Percentiles rank a stretch among this genome's conserved stretches.
phyloP scores from a whole-genome alignment of 2,329 filamentous ascomycete species.

The Rosellinia necatrix region DNA sequence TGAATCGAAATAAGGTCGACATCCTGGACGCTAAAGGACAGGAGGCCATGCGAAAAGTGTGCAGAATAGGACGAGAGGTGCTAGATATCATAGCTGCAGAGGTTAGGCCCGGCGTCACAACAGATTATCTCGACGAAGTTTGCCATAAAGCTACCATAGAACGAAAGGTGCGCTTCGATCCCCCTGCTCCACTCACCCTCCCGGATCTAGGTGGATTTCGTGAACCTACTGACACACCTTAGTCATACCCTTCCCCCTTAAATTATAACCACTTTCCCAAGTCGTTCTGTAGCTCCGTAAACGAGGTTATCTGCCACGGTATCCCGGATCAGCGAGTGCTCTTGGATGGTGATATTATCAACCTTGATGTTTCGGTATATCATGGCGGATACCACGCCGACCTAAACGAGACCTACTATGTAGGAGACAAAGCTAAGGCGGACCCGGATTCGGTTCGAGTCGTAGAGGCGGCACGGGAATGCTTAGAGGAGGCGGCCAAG shows the following conservation, averaged over 20 bases:
- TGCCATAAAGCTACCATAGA: conserved; percentile 95
- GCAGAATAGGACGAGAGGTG: conserved; percentile 84
- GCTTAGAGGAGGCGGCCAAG: conserved; percentile 86
- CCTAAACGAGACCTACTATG: conserved; percentile 98
- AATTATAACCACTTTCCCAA: conserved; percentile 98
- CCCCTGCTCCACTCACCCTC: neutral
- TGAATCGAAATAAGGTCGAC: conserved; percentile 79
- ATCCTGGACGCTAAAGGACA: conserved; percentile 80
- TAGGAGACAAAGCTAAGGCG: conserved; percentile 82
- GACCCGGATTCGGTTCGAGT: conserved; percentile 88
- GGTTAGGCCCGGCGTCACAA: conserved; percentile 87
- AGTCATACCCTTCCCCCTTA: conserved; percentile 93
- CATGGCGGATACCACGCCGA: conserved; percentile 95
- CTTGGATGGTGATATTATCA: conserved; percentile 92
- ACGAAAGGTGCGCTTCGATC: conserved; percentile 72
- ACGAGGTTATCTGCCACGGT: conserved; percentile 98
- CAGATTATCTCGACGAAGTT: conserved; percentile 91
- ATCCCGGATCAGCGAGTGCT: conserved; percentile 91
- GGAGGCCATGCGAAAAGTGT: conserved; percentile 92
- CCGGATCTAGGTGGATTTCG: neutral
- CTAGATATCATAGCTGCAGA: conserved; percentile 88
- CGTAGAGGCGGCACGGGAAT: conserved; percentile 87
- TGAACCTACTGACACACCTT: conserved; percentile 22
- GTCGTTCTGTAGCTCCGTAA: conserved; percentile 93
- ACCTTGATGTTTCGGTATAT: conserved; percentile 94